Evolutionary conservation across 2,329 filamentous ascomycete genomes (phyloP).

Genomic region (Curvularia sp.): DNA sequence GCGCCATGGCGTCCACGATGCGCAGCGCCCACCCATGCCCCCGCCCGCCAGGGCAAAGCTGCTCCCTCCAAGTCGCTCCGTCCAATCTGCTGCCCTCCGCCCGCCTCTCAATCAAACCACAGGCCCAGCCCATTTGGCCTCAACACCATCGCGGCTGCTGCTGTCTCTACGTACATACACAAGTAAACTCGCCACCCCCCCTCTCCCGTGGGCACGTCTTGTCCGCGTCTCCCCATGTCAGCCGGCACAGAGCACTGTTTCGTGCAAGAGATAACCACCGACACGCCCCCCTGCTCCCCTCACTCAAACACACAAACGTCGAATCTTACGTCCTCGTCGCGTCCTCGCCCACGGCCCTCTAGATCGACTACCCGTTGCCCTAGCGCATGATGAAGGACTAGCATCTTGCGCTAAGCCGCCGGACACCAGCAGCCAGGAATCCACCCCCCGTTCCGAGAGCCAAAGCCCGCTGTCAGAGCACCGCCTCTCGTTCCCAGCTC

Average conservation of each 20-base stretch:
- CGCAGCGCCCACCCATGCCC: neutral
- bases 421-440: constrained; percentile 13
- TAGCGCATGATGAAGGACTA: constrained; percentile 18
- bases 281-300: neutral
- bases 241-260: neutral
- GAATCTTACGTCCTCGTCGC: neutral
- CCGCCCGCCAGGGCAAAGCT: constrained; percentile 8
- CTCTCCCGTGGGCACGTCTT: neutral
- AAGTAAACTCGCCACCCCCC: neutral
- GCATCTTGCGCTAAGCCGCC: constrained; percentile 14
- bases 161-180: no score
- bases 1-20: constrained; percentile 6
- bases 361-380: constrained; percentile 18
- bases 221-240: neutral
- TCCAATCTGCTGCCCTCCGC: neutral
- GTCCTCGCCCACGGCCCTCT: neutral
- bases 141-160: neutral
- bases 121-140: neutral
- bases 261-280: neutral
- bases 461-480: constrained; percentile 20
- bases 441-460: constrained; percentile 18
- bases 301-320: constrained; percentile 2
- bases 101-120: neutral
- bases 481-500: constrained; percentile 8
- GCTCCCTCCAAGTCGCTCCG: neutral